Evolutionary conservation across 2,329 filamentous ascomycete genomes (phyloP).

Genomic region (Paecilomyces niveus): DNA sequence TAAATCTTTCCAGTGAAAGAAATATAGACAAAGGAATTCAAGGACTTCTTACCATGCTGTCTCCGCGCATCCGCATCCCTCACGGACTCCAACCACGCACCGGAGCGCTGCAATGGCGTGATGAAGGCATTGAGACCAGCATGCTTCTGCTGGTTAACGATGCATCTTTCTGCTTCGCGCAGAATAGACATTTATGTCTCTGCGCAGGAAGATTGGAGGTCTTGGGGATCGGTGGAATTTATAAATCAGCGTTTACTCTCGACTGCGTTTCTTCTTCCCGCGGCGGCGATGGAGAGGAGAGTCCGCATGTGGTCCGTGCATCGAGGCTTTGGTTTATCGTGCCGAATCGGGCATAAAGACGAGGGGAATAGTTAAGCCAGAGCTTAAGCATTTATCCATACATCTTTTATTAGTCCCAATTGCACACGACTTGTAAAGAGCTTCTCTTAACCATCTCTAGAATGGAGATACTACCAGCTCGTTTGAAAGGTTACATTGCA

Average conservation of each 20-base stretch:
- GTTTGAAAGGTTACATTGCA: too few species aligned
- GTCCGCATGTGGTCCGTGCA: conserved; percentile 11
- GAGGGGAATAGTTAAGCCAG: too few species aligned
- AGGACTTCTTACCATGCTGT: conserved; percentile 22
- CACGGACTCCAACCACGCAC: conserved; percentile 28
- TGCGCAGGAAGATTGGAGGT: neutral
- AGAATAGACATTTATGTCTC: conserved; percentile 35
- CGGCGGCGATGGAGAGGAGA: neutral
- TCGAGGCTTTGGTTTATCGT: neutral
- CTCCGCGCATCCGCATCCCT: conserved; percentile 30
- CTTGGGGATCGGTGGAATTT: neutral
- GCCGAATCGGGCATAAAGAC: too few species aligned
- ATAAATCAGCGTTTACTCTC: neutral
- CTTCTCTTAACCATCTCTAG: too few species aligned
- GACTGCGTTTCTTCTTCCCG: neutral
- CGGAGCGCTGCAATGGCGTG: conserved; percentile 26
- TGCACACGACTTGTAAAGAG: too few species aligned
- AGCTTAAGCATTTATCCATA: too few species aligned
- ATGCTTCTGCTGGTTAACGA: conserved; percentile 32
- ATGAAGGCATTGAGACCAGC: conserved; percentile 35
- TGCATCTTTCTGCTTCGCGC: conserved; percentile 37
- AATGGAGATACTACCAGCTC: too few species aligned
- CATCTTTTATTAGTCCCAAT: too few species aligned
- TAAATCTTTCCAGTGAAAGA: neutral
- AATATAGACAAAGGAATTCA: neutral